Evolutionary conservation across 106 monocot genomes (phyloP).

Genomic region (Posidonia australis): DNA sequence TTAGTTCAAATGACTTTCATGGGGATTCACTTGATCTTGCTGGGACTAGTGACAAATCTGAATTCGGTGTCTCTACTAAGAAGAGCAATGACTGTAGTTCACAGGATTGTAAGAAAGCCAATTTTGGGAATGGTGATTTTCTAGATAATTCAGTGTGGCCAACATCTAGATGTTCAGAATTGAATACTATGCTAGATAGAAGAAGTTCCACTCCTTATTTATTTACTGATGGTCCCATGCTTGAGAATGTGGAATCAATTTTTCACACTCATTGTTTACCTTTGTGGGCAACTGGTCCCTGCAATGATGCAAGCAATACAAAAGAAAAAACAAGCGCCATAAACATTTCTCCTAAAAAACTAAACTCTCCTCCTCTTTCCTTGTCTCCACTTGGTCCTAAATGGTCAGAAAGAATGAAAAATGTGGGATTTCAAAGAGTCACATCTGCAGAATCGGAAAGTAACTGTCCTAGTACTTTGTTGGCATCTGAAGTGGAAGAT

Average conservation of each 20-base stretch:
- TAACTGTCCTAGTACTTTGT: constrained; percentile 4
- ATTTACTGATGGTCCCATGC: constrained; percentile 65
- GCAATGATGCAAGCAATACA: constrained; percentile 3
- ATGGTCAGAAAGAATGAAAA: constrained; percentile 49
- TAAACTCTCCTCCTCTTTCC: constrained; percentile 55
- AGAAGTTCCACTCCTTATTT: constrained; percentile 12
- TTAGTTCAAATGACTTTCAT: constrained; percentile 34
- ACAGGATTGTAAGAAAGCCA: constrained; percentile 55
- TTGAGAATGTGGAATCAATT: constrained; percentile 37
- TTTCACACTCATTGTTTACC: constrained; percentile 14
- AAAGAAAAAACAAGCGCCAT: constrained; percentile 7
- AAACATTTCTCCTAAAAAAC: constrained; percentile 29
- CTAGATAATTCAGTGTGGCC: constrained; percentile 12
- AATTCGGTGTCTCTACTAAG: constrained; percentile 5
- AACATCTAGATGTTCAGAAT: constrained; percentile 9
- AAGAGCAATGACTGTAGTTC: constrained; percentile 9
- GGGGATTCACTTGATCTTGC: constrained; percentile 46
- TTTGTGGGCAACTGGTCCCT: constrained; percentile 1
- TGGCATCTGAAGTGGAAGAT: constrained; percentile 19
- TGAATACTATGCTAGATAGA: constrained; percentile 4
- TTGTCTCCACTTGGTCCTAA: constrained; percentile 90
- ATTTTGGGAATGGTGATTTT: constrained; percentile 24
- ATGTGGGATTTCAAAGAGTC: constrained; percentile 10
- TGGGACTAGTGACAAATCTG: constrained; percentile 7
- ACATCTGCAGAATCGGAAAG: constrained; percentile 28